A percentile compares a stretch with the other conserved stretches of the same genome.
These are phyloP conservation scores for Kodamaea jinghongensis DNA, from an alignment of 805 yeast species.

Conservation along the genomic window DNA sequence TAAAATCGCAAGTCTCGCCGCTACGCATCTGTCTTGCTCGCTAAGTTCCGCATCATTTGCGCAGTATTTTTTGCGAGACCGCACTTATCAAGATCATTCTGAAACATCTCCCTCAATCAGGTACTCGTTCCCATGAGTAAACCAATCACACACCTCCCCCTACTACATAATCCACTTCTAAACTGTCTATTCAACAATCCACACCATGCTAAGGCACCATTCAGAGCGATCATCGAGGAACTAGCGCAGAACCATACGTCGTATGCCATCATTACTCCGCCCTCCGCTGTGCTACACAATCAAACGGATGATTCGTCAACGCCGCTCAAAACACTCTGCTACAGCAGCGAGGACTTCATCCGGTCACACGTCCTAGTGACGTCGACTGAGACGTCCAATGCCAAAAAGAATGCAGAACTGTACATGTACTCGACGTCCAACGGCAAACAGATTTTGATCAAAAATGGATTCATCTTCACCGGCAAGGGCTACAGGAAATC, in stretches of 20 bases:
- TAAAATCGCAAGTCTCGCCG: too few relatives aligned
- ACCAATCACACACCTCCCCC: conserved; percentile 42
- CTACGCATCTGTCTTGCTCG: too few relatives aligned
- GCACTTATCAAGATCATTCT: too few relatives aligned
- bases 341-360: conserved; percentile 53
- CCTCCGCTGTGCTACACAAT: conserved; percentile 43
- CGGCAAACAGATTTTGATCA: conserved; percentile 53
- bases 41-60: too few relatives aligned
- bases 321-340: conserved; percentile 51
- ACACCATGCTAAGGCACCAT: conserved; percentile 36
- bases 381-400: conserved; percentile 26
- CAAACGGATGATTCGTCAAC: conserved; percentile 24
- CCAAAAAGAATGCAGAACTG: conserved; percentile 39
- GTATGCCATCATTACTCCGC: conserved; percentile 66
- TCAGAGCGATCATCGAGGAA: conserved; percentile 44
- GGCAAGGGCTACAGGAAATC: conserved; percentile 56
- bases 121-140: neutral
- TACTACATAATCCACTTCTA: conserved; percentile 59
- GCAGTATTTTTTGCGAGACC: too few relatives aligned
- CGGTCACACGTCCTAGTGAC: conserved; percentile 56
- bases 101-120: too few relatives aligned
- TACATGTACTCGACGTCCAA: conserved; percentile 52
- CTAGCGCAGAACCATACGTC: conserved; percentile 45
- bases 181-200: conserved; percentile 69
- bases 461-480: conserved; percentile 53